phyloP scores from a whole-genome alignment of 805 yeast species.

The Scheffersomyces stipitis region DNA sequence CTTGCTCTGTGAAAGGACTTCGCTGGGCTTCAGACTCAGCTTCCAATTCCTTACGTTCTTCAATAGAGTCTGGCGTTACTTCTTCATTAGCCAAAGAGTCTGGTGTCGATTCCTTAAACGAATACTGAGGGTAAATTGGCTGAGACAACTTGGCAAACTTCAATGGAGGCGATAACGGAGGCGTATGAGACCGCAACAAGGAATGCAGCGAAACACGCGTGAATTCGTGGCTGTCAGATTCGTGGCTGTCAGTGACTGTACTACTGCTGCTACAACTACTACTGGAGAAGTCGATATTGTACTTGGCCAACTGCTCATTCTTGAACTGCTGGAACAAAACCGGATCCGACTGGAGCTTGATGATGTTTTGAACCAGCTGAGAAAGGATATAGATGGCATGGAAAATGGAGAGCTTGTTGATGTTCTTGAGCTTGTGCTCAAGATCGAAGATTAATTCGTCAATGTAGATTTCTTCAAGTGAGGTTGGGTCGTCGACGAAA shows the following conservation, averaged over 20 bases:
- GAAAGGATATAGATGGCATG: slow-evolving; percentile 35
- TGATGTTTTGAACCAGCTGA: slow-evolving; percentile 31
- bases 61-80: background rate
- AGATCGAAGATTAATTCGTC: slow-evolving; percentile 37
- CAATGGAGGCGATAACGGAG: slow-evolving; percentile 24
- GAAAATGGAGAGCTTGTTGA: slow-evolving; percentile 32
- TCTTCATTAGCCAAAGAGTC: slow-evolving; percentile 9
- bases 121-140: background rate
- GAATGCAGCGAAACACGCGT: background rate
- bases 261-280: background rate
- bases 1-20: background rate
- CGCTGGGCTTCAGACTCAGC: background rate
- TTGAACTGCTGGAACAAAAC: slow-evolving; percentile 24
- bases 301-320: slow-evolving; percentile 21
- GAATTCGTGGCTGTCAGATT: background rate
- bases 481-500: slow-evolving; percentile 39
- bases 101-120: slow-evolving; percentile 17
- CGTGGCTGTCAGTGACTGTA: background rate
- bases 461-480: slow-evolving; percentile 31
- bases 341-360: slow-evolving; percentile 26
- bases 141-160: slow-evolving; percentile 14
- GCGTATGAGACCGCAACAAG: slow-evolving; percentile 4
- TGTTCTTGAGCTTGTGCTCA: slow-evolving; percentile 27
- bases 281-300: slow-evolving; percentile 1
- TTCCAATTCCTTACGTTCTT: too few species aligned